Percentiles rank a stretch among this genome's conserved stretches.
Conservation (phyloP, 257 asterid species). For the Solanum tarapatanum region DNA sequence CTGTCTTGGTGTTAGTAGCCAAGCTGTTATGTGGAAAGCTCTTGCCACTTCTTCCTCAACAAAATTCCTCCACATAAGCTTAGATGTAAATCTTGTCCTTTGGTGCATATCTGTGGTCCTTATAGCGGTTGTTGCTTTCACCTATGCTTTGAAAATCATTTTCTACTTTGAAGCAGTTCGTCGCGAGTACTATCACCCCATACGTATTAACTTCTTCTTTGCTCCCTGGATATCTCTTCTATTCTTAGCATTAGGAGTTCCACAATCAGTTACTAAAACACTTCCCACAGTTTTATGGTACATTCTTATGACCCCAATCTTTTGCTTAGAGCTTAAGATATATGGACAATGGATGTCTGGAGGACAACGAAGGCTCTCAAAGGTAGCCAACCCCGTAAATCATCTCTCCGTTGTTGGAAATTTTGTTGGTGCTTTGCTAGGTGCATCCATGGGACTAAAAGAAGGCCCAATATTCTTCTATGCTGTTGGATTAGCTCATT, state of each 20-base stretch:
- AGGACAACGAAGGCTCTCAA: conserved; percentile 72
- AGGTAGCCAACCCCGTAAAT: conserved; percentile 81
- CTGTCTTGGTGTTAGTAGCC: conserved; percentile 86
- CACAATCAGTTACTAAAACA: conserved; percentile 27
- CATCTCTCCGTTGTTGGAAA: conserved; percentile 74
- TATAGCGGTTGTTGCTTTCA: conserved; percentile 13
- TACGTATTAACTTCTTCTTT: conserved; percentile 87
- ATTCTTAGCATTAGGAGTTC: conserved; percentile 55
- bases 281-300: conserved; percentile 49
- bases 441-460: conserved; percentile 76
- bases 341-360: conserved; percentile 99
- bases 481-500: conserved; percentile 86
- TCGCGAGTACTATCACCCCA: conserved; percentile 80
- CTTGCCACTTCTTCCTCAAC: conserved; percentile 52
- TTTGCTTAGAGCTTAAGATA: conserved; percentile 59
- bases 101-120: conserved; percentile 60
- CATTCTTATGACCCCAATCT: conserved; percentile 61
- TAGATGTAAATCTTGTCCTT: conserved; percentile 37
- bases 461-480: conserved; percentile 89
- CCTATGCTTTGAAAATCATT: conserved; percentile 42
- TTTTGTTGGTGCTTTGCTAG: conserved; percentile 81
- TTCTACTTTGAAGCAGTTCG: conserved; percentile 94
- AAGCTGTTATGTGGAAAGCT: conserved; percentile 84
- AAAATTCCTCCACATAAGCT: conserved; percentile 40
- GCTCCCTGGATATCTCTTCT: conserved; percentile 75